These are phyloP conservation scores for Phenoliferia sp. DNA, from an alignment of 1,284 basidiomycete species.

Conservation along the genomic window DNA sequence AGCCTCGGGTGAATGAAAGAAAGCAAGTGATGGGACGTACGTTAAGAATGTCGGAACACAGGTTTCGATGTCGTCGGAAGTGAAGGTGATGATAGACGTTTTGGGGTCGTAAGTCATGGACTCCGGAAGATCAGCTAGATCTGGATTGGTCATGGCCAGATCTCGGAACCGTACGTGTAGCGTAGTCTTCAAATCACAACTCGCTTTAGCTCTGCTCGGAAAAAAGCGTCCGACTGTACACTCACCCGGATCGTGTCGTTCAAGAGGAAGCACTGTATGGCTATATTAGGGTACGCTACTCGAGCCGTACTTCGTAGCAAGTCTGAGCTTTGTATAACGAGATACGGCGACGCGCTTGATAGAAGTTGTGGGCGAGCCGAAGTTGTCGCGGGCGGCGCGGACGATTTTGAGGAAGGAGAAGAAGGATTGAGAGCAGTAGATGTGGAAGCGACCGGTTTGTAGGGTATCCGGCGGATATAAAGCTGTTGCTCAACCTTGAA, in stretches of 20 bases:
- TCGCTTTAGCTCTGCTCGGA: neutral
- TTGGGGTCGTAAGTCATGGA: constrained; percentile 60
- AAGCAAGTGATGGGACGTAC: neutral
- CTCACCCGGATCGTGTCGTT: constrained; percentile 8
- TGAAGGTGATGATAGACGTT: constrained; percentile 77
- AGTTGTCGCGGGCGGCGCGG: neutral
- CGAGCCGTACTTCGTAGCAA: neutral
- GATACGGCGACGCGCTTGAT: constrained; percentile 3
- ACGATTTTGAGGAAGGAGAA: neutral
- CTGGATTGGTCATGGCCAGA: neutral
- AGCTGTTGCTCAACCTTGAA: constrained; percentile 82
- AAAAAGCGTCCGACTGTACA: neutral
- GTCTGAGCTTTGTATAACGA: neutral
- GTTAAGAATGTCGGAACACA: constrained; percentile 83
- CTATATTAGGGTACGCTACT: constrained; percentile 3
- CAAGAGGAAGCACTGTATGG: constrained; percentile 4
- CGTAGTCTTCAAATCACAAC: neutral
- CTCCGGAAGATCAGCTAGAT: neutral
- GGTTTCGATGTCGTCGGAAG: constrained; percentile 74
- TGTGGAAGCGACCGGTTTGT: constrained; percentile 61
- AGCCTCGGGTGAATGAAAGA: neutral
- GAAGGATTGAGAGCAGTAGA: neutral
- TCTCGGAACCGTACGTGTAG: constrained; percentile 14
- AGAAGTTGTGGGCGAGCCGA: neutral
- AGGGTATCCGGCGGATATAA: constrained; percentile 72